phyloP scores from a whole-genome alignment of 192 early-diverging fungal species.

The Gigaspora rosea region DNA sequence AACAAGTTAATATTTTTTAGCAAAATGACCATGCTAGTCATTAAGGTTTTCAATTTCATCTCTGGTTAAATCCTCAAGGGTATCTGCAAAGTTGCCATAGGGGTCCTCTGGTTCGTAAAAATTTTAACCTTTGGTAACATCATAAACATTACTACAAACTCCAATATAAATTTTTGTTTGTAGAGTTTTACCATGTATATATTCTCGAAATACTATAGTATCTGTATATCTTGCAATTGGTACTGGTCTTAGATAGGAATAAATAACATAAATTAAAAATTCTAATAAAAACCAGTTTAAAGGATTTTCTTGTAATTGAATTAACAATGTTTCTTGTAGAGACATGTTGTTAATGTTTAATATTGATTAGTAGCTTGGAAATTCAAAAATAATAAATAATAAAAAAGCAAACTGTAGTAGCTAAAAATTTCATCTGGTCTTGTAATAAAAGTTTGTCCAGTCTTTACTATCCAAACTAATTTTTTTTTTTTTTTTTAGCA shows the following conservation, averaged over 20 bases:
- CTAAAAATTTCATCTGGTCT: too few species aligned
- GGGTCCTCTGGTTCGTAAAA: conserved; percentile 96
- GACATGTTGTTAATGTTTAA: neutral
- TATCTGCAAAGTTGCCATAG: conserved; percentile 96
- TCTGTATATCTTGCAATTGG: conserved; percentile 48
- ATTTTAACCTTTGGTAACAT: conserved; percentile 76
- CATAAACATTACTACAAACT: conserved; percentile 86
- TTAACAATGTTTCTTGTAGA: neutral
- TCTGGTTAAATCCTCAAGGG: conserved; percentile 69
- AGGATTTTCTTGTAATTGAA: conserved; percentile 50
- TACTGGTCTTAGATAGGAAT: conserved; percentile 47
- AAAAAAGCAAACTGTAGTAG: too few species aligned
- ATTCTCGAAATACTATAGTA: conserved; percentile 67
- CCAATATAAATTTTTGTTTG: conserved; percentile 74
- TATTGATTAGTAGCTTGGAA: neutral
- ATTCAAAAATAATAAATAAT: neutral
- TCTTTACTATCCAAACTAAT: too few species aligned
- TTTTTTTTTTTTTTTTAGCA: too few species aligned
- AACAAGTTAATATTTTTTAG: conserved; percentile 73
- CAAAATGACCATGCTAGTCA: conserved; percentile 83
- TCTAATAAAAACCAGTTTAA: conserved; percentile 69
- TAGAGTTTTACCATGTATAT: conserved; percentile 73
- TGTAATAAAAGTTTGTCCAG: too few species aligned
- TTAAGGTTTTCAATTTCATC: conserved; percentile 74
- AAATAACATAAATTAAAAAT: conserved; percentile 58